These are phyloP conservation scores for Insectozyma bohioensis DNA, from an alignment of 1,139 yeast species.

Conservation along the genomic window DNA sequence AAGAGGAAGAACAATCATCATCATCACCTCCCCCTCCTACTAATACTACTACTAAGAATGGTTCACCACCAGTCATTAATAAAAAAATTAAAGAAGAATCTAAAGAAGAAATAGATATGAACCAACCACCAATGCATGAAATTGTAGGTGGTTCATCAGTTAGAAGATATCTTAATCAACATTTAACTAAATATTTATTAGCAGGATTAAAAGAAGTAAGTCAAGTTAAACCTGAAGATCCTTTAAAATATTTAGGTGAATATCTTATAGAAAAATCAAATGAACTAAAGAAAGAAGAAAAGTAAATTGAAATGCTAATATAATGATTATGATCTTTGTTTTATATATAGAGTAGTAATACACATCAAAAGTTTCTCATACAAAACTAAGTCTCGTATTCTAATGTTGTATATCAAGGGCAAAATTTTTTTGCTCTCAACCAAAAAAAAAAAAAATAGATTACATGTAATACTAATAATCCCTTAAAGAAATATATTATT, in stretches of 20 bases:
- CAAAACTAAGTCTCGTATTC: too few relatives aligned
- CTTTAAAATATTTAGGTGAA: conserved; percentile 69
- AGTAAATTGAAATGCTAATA: too few relatives aligned
- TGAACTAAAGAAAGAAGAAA: too few relatives aligned
- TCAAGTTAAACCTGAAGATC: conserved; percentile 62
- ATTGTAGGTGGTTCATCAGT: conserved; percentile 81
- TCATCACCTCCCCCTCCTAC: conserved; percentile 1
- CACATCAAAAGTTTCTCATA: too few relatives aligned
- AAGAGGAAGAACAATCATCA: neutral
- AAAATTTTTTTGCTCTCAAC: too few relatives aligned
- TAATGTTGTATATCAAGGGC: too few relatives aligned
- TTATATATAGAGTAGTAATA: too few relatives aligned
- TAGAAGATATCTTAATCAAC: conserved; percentile 72
- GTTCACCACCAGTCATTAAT: neutral
- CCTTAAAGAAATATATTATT: too few relatives aligned
- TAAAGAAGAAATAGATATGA: conserved; percentile 1
- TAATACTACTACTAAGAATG: neutral
- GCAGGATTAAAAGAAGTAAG: conserved; percentile 69
- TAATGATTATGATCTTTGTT: too few relatives aligned
- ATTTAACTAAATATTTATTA: conserved; percentile 65
- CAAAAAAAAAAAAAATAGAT: too few relatives aligned
- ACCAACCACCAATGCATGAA: conserved; percentile 40
- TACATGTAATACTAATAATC: too few relatives aligned
- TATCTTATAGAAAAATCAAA: conserved; percentile 55
- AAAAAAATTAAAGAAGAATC: neutral